These are phyloP conservation scores for Linum usitatissimum DNA, from an alignment of 345 rosid species.

Conservation along the genomic window DNA sequence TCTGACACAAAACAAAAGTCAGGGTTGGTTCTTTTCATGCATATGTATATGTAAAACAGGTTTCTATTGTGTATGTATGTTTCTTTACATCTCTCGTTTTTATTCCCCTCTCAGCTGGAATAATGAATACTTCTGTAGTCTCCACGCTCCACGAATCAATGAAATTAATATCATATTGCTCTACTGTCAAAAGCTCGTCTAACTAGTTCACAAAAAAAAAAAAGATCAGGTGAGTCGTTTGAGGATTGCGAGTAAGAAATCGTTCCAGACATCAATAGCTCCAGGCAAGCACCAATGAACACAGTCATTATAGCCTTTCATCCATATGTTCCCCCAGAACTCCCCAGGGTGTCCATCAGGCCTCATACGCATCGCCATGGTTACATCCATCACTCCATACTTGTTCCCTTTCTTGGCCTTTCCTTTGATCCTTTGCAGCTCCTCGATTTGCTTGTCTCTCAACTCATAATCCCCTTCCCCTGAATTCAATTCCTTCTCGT, in stretches of 20 bases:
- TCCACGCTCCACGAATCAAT: neutral
- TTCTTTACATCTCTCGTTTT: neutral
- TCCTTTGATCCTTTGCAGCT: conserved; percentile 24
- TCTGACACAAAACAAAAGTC: neutral
- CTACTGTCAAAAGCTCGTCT: neutral
- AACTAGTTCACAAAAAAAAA: neutral
- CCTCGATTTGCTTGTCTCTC: conserved; percentile 42
- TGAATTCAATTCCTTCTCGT: conserved; percentile 16
- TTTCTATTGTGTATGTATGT: neutral
- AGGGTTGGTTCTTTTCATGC: neutral
- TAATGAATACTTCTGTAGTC: neutral
- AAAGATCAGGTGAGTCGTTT: neutral
- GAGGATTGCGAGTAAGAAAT: conserved; percentile 45
- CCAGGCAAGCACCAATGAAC: conserved; percentile 94
- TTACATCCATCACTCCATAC: conserved; percentile 47
- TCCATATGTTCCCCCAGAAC: conserved; percentile 68
- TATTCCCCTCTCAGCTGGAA: neutral
- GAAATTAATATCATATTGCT: neutral
- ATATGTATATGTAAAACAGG: too few relatives aligned
- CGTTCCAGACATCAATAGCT: conserved; percentile 69
- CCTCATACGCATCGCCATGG: conserved; percentile 61
- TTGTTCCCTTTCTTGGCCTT: conserved; percentile 22
- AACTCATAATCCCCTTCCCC: conserved; percentile 33
- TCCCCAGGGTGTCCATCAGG: conserved; percentile 76
- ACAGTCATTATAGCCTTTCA: conserved; percentile 71